Conservation (phyloP, 148 eudicot species). For the Oxyria digyna region DNA sequence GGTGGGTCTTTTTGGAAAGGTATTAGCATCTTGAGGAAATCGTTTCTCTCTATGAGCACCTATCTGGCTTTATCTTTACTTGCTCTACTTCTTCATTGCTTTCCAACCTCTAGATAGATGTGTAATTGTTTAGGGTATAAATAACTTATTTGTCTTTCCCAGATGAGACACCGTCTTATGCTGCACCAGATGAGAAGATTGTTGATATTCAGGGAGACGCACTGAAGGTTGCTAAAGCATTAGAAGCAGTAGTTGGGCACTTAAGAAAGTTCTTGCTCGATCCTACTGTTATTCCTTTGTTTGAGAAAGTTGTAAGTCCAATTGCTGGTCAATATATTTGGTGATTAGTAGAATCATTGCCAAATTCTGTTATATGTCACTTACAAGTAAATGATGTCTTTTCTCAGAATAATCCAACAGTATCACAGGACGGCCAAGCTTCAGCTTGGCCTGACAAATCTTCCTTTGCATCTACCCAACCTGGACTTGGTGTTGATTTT, state of each 20-base stretch:
- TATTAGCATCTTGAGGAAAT: neutral
- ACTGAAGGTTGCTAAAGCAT: conserved; percentile 63
- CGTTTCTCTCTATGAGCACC: neutral
- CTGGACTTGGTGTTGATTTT: conserved; percentile 30
- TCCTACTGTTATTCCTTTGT: conserved; percentile 69
- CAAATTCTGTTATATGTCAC: neutral
- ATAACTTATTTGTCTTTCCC: neutral
- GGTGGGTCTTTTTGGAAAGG: neutral
- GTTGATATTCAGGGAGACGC: conserved; percentile 86
- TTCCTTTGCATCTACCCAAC: conserved; percentile 16
- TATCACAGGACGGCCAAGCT: conserved; percentile 26
- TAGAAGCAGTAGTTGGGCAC: conserved; percentile 77
- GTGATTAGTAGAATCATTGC: neutral
- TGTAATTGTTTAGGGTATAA: neutral
- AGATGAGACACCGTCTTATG: conserved; percentile 71
- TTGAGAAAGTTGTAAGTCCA: conserved; percentile 69
- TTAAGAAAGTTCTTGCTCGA: conserved; percentile 88
- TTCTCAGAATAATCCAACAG: conserved; percentile 22
- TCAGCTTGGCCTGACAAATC: conserved; percentile 36
- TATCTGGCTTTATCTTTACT: neutral
- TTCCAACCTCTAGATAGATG: neutral
- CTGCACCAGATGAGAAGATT: conserved; percentile 68
- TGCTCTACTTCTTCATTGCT: neutral
- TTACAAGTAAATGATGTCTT: neutral
- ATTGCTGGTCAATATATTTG: conserved; percentile 1